A percentile compares a stretch with the other conserved stretches of the same genome.
Evolutionary conservation across 2,329 filamentous ascomycete species (phyloP).

Genomic region (Sporothrix phasma): DNA sequence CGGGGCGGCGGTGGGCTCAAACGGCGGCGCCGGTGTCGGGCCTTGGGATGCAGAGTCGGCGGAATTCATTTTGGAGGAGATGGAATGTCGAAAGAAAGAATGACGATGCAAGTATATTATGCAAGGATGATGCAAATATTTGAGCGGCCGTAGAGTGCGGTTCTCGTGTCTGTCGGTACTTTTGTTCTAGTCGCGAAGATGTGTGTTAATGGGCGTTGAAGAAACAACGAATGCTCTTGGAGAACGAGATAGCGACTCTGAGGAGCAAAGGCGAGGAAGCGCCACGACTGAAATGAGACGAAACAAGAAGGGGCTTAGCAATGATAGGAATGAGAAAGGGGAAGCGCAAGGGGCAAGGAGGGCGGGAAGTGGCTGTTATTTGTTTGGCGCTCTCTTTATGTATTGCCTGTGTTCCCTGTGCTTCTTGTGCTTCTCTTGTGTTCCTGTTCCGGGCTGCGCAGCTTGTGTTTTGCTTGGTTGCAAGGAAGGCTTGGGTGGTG

Average conservation of each 20-base stretch:
- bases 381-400: neutral
- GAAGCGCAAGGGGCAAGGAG: neutral
- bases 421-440: neutral
- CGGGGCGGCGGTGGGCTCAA: constrained; percentile 13
- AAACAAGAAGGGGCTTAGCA: neutral
- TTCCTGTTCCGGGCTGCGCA: neutral
- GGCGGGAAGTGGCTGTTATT: constrained; percentile 10
- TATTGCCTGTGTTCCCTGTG: neutral
- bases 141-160: too few species aligned
- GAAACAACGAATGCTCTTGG: neutral
- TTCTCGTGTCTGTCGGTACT: neutral
- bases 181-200: neutral
- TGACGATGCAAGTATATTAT: neutral
- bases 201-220: neutral
- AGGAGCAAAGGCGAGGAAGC: neutral
- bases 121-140: neutral
- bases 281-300: neutral
- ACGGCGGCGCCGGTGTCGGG: constrained; percentile 17
- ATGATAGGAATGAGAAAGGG: neutral
- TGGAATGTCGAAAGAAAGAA: neutral
- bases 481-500: neutral
- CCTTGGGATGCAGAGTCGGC: constrained; percentile 16
- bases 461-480: neutral
- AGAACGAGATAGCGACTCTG: neutral
- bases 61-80: constrained; percentile 12